Base-by-base conservation (phyloP, 2,329 filamentous ascomycete genomes). In the Aspergillus ochraceus region DNA sequence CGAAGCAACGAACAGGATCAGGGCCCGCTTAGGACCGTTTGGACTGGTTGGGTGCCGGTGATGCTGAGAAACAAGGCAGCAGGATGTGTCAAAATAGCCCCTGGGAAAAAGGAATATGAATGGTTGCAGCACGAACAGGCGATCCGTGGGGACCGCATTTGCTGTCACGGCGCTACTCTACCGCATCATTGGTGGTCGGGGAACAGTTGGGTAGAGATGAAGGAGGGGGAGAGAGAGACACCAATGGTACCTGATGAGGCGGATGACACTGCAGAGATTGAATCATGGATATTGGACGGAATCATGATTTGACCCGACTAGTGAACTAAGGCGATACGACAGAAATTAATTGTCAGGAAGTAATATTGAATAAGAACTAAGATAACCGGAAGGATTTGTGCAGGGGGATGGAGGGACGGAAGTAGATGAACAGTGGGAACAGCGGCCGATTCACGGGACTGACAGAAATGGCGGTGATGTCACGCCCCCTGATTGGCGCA, bases 391-490 rank as follows among this genome's bases (percentile, higher is more conserved):
- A 26, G 49, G 36, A 42, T n/a, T 46, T 26, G 17, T 36, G 20
- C 20, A 42, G 46, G 19, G 30, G 29, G 26, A 12, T 22, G 12
- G 17, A 49, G 17, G 17, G 30, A 19, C 30, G 29, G 32, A 26
- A 47, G 39, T 6, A 47, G 17, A 49, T 20, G 26, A 26, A 49
- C 24, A 42, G 9, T 20, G 49, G 6, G 11, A 55, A 66, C 26
- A 26, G 26, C 26, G 26, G 26, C 26, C 26, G 26, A 26, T 26
- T 26, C 26, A 26, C 26, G 26, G 26, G 26, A 29, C 26, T 29
- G 26, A 29, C 26, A 29, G 64, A 67, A 69, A 69, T 69, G 61
- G 64, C 71, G 72, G 71, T 74, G 72, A 74, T 73, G 57, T 20
- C 24, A 10, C 45, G 42, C 11, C 0, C 3, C 46, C 17, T 71